phyloP scores from a whole-genome alignment of 495 filamentous ascomycete genomes.

The Terfezia boudieri region DNA sequence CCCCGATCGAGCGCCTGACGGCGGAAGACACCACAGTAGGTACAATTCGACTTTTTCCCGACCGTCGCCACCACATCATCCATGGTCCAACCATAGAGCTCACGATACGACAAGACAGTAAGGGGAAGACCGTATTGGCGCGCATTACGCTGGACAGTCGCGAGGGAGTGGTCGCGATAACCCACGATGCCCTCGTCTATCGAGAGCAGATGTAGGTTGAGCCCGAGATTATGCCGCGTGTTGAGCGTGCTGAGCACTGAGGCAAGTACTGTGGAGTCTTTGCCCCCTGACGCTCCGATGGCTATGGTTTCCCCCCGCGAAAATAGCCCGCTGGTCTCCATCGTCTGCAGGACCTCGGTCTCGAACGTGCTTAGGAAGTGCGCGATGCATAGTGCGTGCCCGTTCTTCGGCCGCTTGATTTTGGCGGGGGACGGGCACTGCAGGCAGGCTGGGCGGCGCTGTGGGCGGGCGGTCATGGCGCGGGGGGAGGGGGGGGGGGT shows the following conservation, averaged over 20 bases:
- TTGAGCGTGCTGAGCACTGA: conserved; percentile 89
- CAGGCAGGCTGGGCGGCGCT: not conserved
- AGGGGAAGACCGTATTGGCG: conserved; percentile 74
- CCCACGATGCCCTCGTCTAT: conserved; percentile 96
- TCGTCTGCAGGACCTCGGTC: conserved; percentile 80
- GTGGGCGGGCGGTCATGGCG: not conserved
- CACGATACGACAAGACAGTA: conserved; percentile 75
- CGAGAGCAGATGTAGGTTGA: conserved; percentile 65
- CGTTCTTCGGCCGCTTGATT: conserved; percentile 54
- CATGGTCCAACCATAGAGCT: conserved; percentile 98
- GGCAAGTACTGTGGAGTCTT: conserved; percentile 91
- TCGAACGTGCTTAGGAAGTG: conserved; percentile 84
- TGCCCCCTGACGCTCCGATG: conserved; percentile 90
- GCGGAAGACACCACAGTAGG: conserved; percentile 91
- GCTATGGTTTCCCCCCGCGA: conserved; percentile 65
- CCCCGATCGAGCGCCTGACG: conserved; percentile 87
- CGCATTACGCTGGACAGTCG: conserved; percentile 89
- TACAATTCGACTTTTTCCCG: conserved; percentile 53
- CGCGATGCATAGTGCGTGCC: conserved; percentile 66
- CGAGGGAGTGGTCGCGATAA: conserved; percentile 83
- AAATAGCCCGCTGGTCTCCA: conserved; percentile 56
- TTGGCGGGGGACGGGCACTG: not conserved
- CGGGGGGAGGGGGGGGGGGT: no score
- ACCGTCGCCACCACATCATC: conserved; percentile 95
- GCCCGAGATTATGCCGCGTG: conserved; percentile 64